These are phyloP conservation scores for Pythium pectinolyticum DNA, from an alignment of 352 stramenopile genomes.

Conservation along the genomic window DNA sequence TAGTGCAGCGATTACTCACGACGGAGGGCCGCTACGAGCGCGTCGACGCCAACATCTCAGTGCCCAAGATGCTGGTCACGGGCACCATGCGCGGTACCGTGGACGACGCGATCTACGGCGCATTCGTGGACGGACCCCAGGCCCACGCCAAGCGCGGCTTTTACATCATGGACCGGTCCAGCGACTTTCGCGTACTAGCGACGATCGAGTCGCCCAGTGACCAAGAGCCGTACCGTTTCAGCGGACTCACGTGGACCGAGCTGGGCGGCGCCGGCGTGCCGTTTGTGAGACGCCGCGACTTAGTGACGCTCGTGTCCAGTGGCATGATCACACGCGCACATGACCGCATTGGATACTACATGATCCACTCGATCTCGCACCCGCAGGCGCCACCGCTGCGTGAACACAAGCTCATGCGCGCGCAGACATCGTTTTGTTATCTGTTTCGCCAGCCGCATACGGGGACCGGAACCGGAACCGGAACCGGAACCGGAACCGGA, in stretches of 20 bases:
- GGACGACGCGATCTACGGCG: conserved; percentile 26
- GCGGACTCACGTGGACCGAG: conserved; percentile 20
- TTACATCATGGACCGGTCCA: conserved; percentile 19
- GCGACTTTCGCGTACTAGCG: conserved; percentile 19
- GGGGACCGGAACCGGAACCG: too few species aligned
- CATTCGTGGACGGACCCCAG: conserved; percentile 19
- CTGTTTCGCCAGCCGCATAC: conserved; percentile 21
- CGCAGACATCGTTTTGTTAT: conserved; percentile 20
- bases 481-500: too few species aligned
- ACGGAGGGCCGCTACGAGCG: conserved; percentile 16
- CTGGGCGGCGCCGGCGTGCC: conserved; percentile 18
- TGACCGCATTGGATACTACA: conserved; percentile 26
- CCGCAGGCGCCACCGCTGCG: conserved; percentile 11
- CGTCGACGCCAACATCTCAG: conserved; percentile 22
- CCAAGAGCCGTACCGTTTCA: conserved; percentile 21
- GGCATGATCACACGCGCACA: conserved; percentile 9
- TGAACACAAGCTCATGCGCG: conserved; percentile 24
- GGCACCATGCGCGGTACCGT: conserved; percentile 20
- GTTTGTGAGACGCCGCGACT: conserved; percentile 20
- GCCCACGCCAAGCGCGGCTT: conserved; percentile 12
- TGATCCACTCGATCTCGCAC: conserved; percentile 27
- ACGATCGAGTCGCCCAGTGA: conserved; percentile 9
- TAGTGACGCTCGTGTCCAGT: conserved; percentile 16
- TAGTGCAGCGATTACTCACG: conserved; percentile 17
- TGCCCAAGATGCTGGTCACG: conserved; percentile 20